Evolutionary conservation across 2,329 filamentous ascomycete genomes (phyloP).

Genomic region (Exserohilum turcica): DNA sequence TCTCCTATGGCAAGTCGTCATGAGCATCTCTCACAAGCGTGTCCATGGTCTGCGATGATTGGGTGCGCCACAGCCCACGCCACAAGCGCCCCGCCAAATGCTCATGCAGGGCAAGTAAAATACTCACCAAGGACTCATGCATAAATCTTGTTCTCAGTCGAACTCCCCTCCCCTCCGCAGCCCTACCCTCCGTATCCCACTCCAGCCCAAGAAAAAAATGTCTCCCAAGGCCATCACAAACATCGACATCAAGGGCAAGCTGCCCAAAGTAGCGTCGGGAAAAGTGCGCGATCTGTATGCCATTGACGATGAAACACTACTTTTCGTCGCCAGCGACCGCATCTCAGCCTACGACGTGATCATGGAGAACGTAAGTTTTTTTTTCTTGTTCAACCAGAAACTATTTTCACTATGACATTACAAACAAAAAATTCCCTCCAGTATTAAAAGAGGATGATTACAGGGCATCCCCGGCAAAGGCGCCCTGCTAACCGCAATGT

Average conservation of each 20-base stretch:
- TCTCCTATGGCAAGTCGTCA: too few species aligned
- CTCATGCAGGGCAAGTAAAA: constrained; percentile 27
- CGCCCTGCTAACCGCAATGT: constrained; percentile 69
- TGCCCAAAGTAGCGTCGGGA: constrained; percentile 61
- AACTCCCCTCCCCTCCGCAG: constrained; percentile 14
- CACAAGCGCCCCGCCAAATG: constrained; percentile 14
- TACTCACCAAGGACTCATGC: constrained; percentile 16
- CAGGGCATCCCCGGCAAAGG: constrained; percentile 73
- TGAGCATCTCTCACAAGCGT: too few species aligned
- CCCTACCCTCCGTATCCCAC: too few species aligned
- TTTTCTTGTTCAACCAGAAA: too few species aligned
- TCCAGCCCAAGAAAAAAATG: constrained; percentile 27
- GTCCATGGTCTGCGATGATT: too few species aligned
- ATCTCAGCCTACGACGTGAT: constrained; percentile 96
- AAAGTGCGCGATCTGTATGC: constrained; percentile 85
- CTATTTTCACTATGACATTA: too few species aligned
- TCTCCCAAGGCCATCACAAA: constrained; percentile 33
- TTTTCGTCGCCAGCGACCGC: constrained; percentile 86
- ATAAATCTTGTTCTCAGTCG: constrained; percentile 11
- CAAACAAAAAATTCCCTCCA: accelerated
- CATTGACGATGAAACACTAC: constrained; percentile 70
- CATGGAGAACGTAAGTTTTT: constrained; percentile 69
- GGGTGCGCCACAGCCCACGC: constrained; percentile 8
- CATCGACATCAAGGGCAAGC: constrained; percentile 43
- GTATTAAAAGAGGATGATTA: neutral